Base-by-base conservation (phyloP, 306 rosid species). In the Corylus heterophylla region DNA sequence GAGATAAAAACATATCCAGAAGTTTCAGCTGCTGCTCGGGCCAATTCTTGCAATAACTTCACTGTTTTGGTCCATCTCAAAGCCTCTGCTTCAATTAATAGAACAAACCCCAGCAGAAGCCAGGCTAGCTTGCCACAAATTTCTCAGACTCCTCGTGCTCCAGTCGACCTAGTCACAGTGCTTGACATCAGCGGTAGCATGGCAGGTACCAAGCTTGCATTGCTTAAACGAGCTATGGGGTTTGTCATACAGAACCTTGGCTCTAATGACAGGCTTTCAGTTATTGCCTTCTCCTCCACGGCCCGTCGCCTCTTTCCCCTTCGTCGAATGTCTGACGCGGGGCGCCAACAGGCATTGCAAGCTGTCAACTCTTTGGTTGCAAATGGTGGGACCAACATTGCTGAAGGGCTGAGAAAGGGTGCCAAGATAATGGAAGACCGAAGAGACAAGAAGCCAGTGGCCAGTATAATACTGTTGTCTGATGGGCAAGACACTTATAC, bases 281-380 rank as follows among this genome's bases (percentile, higher is more conserved):
- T 95, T 66, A 88, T 95, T 76, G 92, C 99, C 68, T 95, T 95
- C 89, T 95, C 99, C 75, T 95, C 99, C 80, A 95, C 97, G 12
- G 99, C 99, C 69, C 98, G 94, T 37, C 94, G 99, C 20, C 96
- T 95, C 69, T 95, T 95, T 83, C 96, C 98, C 16, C 87, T 95
- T 17, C 77, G 84, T 50, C 89, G 88, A 68, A 95, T 95, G 99
- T 82, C 97, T 12, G 96, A 90, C 80, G 78, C 88, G 3, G 99
- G 99, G 25, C 88, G 91, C 59, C 98, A 91, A 59, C 98, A 88
- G 79, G 99, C 99, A 54, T 74, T 95, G 76, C 98, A 89, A 74
- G 99, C 99, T 83, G 99, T 95, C 29, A 95, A 95, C 84, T 89
- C 99, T 79, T 84, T 95, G 89, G 96, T 95, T 74, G 99, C 99